phyloP scores from a whole-genome alignment of 2,329 filamentous ascomycete species.

The Epicoccum sorghinum region DNA sequence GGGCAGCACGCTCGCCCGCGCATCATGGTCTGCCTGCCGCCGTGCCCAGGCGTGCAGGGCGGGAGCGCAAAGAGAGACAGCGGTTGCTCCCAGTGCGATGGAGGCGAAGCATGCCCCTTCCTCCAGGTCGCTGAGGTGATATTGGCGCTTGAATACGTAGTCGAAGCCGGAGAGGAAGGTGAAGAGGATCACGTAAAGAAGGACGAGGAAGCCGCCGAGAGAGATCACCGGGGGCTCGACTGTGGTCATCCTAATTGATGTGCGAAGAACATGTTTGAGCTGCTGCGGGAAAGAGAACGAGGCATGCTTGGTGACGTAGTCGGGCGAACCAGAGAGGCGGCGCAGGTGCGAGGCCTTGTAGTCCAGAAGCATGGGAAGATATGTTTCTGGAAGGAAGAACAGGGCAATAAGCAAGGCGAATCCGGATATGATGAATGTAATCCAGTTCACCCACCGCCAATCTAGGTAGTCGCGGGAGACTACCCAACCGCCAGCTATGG shows the following conservation, averaged over 20 bases:
- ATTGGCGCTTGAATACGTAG: constrained; percentile 13
- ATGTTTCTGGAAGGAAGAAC: constrained; percentile 58
- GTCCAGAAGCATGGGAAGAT: constrained; percentile 46
- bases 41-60: constrained; percentile 3
- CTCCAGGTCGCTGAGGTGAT: neutral
- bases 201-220: constrained; percentile 2
- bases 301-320: constrained; percentile 45
- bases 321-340: constrained; percentile 39
- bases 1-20: constrained; percentile 51
- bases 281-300: neutral
- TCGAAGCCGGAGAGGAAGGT: constrained; percentile 14
- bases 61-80: neutral
- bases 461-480: neutral
- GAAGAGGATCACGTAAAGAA: constrained; percentile 15
- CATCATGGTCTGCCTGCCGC: neutral
- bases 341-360: constrained; percentile 42
- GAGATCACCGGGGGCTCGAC: constrained; percentile 5
- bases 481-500: constrained; percentile 12
- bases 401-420: constrained; percentile 11
- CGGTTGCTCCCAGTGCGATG: constrained; percentile 6
- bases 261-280: neutral
- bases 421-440: constrained; percentile 9
- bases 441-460: constrained; percentile 14
- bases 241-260: neutral
- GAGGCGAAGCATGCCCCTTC: constrained; percentile 14